Evolutionary conservation across 208 protist species (phyloP), one percentile per base, ranked within the genome.

Genomic region (Crithidia thermophila): DNA sequence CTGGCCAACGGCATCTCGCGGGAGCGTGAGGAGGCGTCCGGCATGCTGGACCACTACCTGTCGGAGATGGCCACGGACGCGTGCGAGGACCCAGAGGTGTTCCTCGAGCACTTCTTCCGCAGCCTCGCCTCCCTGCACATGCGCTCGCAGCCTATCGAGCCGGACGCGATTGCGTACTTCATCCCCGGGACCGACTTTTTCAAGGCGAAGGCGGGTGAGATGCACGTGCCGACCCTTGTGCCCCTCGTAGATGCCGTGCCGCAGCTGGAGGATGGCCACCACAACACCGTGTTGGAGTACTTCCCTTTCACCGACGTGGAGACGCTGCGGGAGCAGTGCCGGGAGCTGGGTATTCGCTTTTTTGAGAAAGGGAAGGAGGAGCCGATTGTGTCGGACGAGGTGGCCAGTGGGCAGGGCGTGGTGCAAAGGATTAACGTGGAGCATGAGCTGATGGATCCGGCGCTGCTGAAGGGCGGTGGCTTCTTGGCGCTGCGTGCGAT

Each of bases 401-500:
- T 58, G 13, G 33, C 5, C 20, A 30, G 31, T 16, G 46, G 40
- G 40, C 52, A 45, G 18, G 68, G 49, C 11, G 46, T 67, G 9
- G 42, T 37, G 33, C 63, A 72, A 47, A 50, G 56, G 23, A 62
- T 72, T 13, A 80, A 74, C 55, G 21, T 60, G 3, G 79, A 85
- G 13, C 56, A 71, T 49, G 67, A 80, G 45, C 43, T 85, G 52
- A 89, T 88, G 86, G 77, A 75, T n/a, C 43, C 27, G 11, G 37
- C 47, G 4, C 53, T 81, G 13, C 47, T 73, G 51, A 25, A 45
- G 4, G 74, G 66, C 4, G 79, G 87, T 11, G 90, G 87, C 13
- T 95, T 93, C 55, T 90, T 95, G 39, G 90, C 85, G n/a, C 59
- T 95, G 55, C 82, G 90, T 42, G 90, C 90, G 36, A 43, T 95